These are phyloP conservation scores for Bremia lactucae DNA, from an alignment of 352 stramenopile species.

Conservation along the genomic window DNA sequence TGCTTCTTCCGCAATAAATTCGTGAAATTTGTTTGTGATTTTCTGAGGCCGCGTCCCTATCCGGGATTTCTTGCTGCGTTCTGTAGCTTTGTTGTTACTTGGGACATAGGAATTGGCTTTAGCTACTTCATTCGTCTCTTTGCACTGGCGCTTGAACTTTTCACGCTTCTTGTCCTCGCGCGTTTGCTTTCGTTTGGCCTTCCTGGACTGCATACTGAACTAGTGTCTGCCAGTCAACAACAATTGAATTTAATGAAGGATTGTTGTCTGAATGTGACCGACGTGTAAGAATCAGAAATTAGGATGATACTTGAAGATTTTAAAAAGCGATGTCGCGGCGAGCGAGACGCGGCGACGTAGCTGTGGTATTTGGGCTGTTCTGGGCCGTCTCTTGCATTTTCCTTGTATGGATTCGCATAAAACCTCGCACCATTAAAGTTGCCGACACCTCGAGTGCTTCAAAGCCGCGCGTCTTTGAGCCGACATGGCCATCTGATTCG, in stretches of 20 bases:
- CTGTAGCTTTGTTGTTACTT: too few species aligned
- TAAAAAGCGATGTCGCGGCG: slow-evolving; percentile 3
- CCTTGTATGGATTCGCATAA: slow-evolving; percentile 16
- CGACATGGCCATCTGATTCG: slow-evolving; percentile 3
- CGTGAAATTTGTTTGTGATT: slow-evolving; percentile 71
- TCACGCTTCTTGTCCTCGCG: slow-evolving; percentile 69
- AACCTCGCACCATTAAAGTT: background rate
- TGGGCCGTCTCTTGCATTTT: slow-evolving; percentile 20
- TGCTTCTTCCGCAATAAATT: slow-evolving; percentile 61
- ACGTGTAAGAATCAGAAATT: background rate
- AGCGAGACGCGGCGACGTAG: slow-evolving; percentile 10
- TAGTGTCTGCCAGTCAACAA: slow-evolving; percentile 14
- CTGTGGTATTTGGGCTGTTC: slow-evolving; percentile 13
- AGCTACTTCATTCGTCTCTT: slow-evolving; percentile 3
- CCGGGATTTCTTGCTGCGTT: slow-evolving; percentile 4
- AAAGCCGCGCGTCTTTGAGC: slow-evolving; percentile 13
- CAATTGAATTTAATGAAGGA: background rate
- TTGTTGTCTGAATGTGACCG: background rate
- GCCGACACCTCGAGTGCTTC: background rate
- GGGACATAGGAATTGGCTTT: slow-evolving; percentile 1
- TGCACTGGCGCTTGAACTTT: slow-evolving; percentile 49
- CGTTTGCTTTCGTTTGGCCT: slow-evolving; percentile 70
- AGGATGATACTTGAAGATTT: background rate
- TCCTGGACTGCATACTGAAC: slow-evolving; percentile 34
- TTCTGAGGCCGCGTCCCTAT: slow-evolving; percentile 5